phyloP scores from a whole-genome alignment of 2,329 filamentous ascomycete genomes.

The Colletotrichum sp. region DNA sequence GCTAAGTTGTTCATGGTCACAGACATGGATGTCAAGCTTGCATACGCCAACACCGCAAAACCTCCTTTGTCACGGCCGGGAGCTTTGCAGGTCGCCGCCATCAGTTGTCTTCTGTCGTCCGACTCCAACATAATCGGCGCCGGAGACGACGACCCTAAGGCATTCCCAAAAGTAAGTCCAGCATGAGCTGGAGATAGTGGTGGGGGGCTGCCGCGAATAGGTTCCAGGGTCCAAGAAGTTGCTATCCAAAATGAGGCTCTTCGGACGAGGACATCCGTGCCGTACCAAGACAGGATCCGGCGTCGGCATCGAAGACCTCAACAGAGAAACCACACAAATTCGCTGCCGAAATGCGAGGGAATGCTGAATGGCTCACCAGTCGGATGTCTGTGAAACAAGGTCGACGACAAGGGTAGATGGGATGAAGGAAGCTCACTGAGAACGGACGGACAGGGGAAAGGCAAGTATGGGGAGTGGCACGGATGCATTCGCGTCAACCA shows the following conservation, averaged over 20 bases:
- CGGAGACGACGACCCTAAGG: background rate
- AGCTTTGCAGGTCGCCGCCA: background rate
- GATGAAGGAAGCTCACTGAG: background rate
- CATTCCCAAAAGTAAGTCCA: background rate
- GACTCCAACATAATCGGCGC: background rate
- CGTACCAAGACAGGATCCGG: background rate
- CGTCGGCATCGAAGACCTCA: background rate
- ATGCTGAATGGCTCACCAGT: background rate
- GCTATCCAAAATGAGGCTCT: background rate
- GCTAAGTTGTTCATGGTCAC: background rate
- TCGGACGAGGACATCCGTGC: background rate
- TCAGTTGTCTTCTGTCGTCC: background rate
- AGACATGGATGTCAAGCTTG: background rate
- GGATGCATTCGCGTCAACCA: background rate
- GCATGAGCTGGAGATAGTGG: background rate
- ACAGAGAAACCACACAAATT: no score
- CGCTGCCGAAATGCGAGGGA: background rate
- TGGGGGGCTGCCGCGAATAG: background rate
- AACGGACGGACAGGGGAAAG: background rate
- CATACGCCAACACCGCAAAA: background rate
- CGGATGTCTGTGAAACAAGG: conserved; percentile 1
- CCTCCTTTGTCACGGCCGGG: background rate
- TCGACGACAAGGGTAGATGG: background rate
- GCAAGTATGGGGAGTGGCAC: background rate
- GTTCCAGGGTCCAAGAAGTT: background rate